phyloP scores from a whole-genome alignment of 768 basidiomycete species.

The Tulasnella calospora region DNA sequence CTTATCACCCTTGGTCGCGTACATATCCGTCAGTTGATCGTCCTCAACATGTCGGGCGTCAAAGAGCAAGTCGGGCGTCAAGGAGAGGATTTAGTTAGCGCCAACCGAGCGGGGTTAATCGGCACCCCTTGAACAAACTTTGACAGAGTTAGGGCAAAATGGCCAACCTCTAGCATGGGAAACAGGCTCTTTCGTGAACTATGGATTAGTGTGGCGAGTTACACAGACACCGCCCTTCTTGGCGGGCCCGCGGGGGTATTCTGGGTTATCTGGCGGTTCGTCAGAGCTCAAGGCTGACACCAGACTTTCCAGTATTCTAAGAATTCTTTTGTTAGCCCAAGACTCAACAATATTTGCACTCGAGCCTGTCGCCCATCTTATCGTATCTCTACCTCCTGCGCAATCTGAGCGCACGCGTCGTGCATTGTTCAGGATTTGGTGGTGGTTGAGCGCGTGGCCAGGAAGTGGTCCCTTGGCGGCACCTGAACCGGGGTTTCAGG shows the following conservation, averaged over 20 bases:
- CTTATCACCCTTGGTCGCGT: neutral
- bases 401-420: neutral
- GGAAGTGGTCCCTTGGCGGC: neutral
- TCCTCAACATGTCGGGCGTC: neutral
- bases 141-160: neutral
- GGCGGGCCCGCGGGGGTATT: neutral
- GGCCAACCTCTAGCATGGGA: neutral
- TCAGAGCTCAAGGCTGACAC: neutral
- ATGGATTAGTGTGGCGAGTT: neutral
- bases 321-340: neutral
- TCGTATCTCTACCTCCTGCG: neutral
- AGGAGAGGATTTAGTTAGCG: neutral
- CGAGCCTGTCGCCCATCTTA: neutral
- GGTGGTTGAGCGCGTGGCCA: neutral
- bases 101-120: neutral
- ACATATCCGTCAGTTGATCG: neutral
- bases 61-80: neutral
- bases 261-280: neutral
- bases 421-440: neutral
- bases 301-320: neutral
- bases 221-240: neutral
- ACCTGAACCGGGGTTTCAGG: neutral
- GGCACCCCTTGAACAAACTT: neutral
- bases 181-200: neutral
- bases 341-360: neutral